Base-by-base conservation (phyloP, 495 filamentous ascomycete species). In the Annulohypoxylon nitens region DNA sequence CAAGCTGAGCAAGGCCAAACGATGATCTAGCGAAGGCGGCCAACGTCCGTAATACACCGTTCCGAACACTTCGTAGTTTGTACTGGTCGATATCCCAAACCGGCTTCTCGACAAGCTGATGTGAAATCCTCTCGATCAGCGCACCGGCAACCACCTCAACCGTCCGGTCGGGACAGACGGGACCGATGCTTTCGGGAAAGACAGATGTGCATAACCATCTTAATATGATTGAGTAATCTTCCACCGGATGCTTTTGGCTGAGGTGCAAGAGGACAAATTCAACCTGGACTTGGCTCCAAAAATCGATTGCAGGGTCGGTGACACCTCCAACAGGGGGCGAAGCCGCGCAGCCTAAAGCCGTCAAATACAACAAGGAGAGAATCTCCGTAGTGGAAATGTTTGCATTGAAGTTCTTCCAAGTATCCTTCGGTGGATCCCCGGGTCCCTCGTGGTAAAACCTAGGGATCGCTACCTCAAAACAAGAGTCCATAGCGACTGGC, bases 231-330 rank as follows among this genome's bases (percentile, higher is more conserved):
- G 83, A 58, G 68, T 82, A 85, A 39, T 85, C 83, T 5, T 74
- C 68, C n/a, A 82, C 76, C 1, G 82, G 81, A 41, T 85, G 83
- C 51, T 83, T 86, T 14, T 80, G 79, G 14, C 78, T 82, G 2
- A 86, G 78, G 61, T 84, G 79, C 47, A 81, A 59, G 51, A 84
- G 76, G 16, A 85, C 78, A 58, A 86, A 85, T n/a, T 85, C 80
- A 4, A 83, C 73, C n/a, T 84, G 80, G 12, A 86, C 80, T 23
- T 75, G 76, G 58, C 75, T 77, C 84, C 84, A 86, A 60, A 85
- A 85, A 36, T 80, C 76, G 4, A 71, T 61, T 4, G 75, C 78
- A 14, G 81, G 79, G 1, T 77, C 71, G 1, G 60, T 57, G 4
- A 70, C 39, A 53, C 73, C 73, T 9, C 39, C 69, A 14, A 73